These are phyloP conservation scores for Artemisia argyi DNA, from an alignment of 129 eudicot species.

Conservation along the genomic window DNA sequence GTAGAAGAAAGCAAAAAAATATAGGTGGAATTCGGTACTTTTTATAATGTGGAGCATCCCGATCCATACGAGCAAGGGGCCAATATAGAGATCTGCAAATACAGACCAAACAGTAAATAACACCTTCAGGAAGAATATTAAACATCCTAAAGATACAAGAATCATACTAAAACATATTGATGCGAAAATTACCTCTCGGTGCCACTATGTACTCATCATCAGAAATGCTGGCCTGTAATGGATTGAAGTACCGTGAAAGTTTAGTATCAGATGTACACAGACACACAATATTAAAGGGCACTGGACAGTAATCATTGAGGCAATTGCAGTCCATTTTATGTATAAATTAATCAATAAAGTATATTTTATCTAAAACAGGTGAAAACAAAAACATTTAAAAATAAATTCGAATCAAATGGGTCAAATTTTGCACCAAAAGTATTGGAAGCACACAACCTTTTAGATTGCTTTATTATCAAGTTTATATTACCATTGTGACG, in stretches of 20 bases:
- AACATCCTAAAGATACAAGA: slow-evolving; percentile 10
- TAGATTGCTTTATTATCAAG: too few relatives aligned
- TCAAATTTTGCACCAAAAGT: too few relatives aligned
- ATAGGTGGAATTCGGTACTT: slow-evolving; percentile 39
- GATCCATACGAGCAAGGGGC: slow-evolving; percentile 98
- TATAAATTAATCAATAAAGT: too few relatives aligned
- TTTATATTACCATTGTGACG: too few relatives aligned
- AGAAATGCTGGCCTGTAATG: slow-evolving; percentile 57
- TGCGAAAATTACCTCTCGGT: slow-evolving; percentile 60
- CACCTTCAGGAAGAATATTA: not conserved
- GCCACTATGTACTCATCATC: slow-evolving; percentile 75
- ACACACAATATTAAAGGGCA: not conserved
- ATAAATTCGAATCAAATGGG: too few relatives aligned
- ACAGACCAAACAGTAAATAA: slow-evolving; percentile 2
- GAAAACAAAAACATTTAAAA: too few relatives aligned
- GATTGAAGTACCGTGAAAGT: not conserved
- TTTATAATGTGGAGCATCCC: slow-evolving; percentile 97
- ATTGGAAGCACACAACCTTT: too few relatives aligned
- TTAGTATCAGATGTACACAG: not conserved
- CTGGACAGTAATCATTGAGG: too few relatives aligned
- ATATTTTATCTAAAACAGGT: too few relatives aligned
- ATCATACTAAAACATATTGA: not conserved
- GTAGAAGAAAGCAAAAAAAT: too few relatives aligned
- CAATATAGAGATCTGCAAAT: slow-evolving; percentile 90
- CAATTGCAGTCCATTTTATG: too few relatives aligned